Evolutionary conservation across 106 monocot species (phyloP).

Genomic region (Dioscorea dumetorum): DNA sequence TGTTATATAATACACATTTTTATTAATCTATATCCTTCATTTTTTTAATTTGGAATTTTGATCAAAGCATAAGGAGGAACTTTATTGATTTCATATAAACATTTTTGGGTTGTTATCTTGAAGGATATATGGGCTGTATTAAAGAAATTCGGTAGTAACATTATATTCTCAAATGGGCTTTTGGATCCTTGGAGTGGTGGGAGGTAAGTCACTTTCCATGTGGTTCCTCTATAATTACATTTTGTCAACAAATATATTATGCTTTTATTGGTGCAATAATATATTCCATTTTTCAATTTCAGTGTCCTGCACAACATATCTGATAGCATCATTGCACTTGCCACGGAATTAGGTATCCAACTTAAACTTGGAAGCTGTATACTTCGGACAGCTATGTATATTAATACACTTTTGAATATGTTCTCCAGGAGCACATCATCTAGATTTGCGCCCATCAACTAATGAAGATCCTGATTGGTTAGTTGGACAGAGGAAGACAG

Average conservation of each 20-base stretch:
- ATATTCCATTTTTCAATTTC: constrained; percentile 4
- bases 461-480: constrained; percentile 79
- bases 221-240: neutral
- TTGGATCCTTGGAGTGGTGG: constrained; percentile 98
- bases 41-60: no score
- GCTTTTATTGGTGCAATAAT: neutral
- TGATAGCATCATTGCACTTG: constrained; percentile 65
- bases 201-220: constrained; percentile 30
- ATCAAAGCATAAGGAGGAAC: no score
- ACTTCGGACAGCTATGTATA: neutral
- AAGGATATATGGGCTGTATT: constrained; percentile 54
- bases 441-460: constrained; percentile 71
- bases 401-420: neutral
- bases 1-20: no score
- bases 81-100: no score
- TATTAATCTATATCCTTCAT: no score
- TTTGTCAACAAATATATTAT: neutral
- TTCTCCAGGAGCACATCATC: constrained; percentile 71
- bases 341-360: constrained; percentile 64
- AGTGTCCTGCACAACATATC: constrained; percentile 88
- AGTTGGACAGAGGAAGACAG: constrained; percentile 44
- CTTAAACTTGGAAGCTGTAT: neutral
- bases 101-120: constrained; percentile 3
- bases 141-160: constrained; percentile 86
- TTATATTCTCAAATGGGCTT: constrained; percentile 93